phyloP scores from a whole-genome alignment of 106 monocot genomes.

The Allium fistulosum region DNA sequence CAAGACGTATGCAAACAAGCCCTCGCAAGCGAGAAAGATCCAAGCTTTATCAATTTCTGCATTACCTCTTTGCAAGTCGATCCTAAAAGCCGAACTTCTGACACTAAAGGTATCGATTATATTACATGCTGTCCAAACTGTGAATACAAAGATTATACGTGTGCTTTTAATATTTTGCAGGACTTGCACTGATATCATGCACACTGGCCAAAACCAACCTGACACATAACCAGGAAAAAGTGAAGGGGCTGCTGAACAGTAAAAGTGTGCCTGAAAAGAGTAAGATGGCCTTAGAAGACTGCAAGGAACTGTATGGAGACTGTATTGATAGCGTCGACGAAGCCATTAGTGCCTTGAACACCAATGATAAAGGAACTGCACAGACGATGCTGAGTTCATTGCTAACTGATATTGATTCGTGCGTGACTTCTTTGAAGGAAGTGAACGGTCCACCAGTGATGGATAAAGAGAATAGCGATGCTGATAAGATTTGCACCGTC shows the following conservation, averaged over 20 bases:
- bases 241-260: neutral
- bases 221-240: neutral
- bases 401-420: neutral
- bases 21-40: neutral
- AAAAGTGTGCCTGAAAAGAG: neutral
- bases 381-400: neutral
- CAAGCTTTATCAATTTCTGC: neutral
- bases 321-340: neutral
- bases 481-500: neutral
- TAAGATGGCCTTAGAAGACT: neutral
- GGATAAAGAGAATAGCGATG: slow-evolving; percentile 1
- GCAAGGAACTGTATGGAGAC: neutral
- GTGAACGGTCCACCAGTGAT: neutral
- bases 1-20: neutral
- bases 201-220: neutral
- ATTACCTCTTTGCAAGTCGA: neutral
- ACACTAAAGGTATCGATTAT: neutral
- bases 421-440: neutral
- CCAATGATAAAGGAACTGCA: neutral
- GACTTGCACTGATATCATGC: neutral
- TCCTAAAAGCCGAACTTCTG: neutral
- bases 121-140: neutral
- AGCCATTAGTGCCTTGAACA: neutral
- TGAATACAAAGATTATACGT: neutral
- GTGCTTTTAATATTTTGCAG: neutral